These are phyloP conservation scores for Apocynum venetum DNA, from an alignment of 257 asterid genomes.

Conservation along the genomic window DNA sequence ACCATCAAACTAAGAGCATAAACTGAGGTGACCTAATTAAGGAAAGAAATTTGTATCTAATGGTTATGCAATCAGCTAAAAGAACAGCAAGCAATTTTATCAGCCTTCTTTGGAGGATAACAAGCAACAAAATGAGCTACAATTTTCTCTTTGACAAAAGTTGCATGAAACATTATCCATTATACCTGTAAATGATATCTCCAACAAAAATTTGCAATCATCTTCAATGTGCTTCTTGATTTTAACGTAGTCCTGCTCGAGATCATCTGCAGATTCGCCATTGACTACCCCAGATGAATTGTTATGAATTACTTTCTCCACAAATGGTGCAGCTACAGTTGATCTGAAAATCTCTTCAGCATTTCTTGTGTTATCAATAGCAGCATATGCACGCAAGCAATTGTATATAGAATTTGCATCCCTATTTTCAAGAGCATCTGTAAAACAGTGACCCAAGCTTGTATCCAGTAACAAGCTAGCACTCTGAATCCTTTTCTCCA, in stretches of 20 bases:
- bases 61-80: not conserved
- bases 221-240: constrained; percentile 61
- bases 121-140: not conserved
- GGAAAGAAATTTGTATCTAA: not conserved
- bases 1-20: not conserved
- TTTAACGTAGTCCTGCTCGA: constrained; percentile 67
- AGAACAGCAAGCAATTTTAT: not conserved
- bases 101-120: not conserved
- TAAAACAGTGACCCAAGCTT: constrained; percentile 81
- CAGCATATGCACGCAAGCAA: constrained; percentile 97
- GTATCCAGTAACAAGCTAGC: constrained; percentile 77
- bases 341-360: constrained; percentile 89
- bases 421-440: constrained; percentile 85
- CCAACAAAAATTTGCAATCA: constrained; percentile 83
- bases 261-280: constrained; percentile 64
- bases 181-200: constrained; percentile 78
- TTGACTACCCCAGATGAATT: constrained; percentile 37
- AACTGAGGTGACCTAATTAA: not conserved
- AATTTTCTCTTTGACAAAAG: not conserved
- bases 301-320: constrained; percentile 51
- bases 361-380: constrained; percentile 75
- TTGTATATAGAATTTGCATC: constrained; percentile 88
- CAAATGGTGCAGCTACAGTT: constrained; percentile 63
- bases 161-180: not conserved
- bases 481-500: constrained; percentile 89